A percentile compares a stretch with the other conserved stretches of the same genome.
Conservation (phyloP, 2,329 filamentous ascomycete genomes). For the Phialophora macrospora region DNA sequence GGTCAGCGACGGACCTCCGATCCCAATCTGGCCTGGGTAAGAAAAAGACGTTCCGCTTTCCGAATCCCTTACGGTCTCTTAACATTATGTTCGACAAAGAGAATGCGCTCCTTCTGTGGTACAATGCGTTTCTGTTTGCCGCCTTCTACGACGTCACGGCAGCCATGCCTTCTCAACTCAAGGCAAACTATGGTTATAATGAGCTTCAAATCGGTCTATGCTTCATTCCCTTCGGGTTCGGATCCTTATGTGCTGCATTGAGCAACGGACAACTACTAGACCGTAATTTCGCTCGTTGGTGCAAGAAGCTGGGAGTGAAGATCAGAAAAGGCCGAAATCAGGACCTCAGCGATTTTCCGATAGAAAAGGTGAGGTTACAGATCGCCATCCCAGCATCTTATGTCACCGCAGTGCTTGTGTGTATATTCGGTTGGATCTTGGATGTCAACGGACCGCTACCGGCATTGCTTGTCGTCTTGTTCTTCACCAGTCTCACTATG, state of each 20-base stretch:
- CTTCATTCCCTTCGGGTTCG: constrained; percentile 42
- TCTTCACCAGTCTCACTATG: constrained; percentile 47
- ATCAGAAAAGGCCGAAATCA: constrained; percentile 63
- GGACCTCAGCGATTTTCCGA: constrained; percentile 58
- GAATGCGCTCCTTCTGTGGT: constrained; percentile 45
- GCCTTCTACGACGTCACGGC: constrained; percentile 56
- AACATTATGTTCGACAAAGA: constrained; percentile 47
- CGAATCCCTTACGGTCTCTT: constrained; percentile 52
- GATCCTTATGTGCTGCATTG: constrained; percentile 40
- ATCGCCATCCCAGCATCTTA: constrained; percentile 45
- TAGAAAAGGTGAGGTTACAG: constrained; percentile 50
- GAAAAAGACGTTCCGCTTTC: constrained; percentile 38
- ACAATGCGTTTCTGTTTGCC: constrained; percentile 53
- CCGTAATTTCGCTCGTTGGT: constrained; percentile 74
- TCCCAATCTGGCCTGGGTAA: background rate
- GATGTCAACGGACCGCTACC: constrained; percentile 43
- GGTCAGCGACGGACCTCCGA: constrained; percentile 4
- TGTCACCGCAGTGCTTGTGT: constrained; percentile 38
- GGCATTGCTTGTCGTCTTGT: constrained; percentile 45
- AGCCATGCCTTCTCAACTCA: constrained; percentile 54
- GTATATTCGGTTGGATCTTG: constrained; percentile 49
- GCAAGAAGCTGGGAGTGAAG: constrained; percentile 63
- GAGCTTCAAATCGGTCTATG: constrained; percentile 54
- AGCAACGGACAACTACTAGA: constrained; percentile 62
- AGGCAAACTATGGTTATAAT: constrained; percentile 53